Conservation (phyloP, 441 rosid genomes). For the Pelargonium hybrid region DNA sequence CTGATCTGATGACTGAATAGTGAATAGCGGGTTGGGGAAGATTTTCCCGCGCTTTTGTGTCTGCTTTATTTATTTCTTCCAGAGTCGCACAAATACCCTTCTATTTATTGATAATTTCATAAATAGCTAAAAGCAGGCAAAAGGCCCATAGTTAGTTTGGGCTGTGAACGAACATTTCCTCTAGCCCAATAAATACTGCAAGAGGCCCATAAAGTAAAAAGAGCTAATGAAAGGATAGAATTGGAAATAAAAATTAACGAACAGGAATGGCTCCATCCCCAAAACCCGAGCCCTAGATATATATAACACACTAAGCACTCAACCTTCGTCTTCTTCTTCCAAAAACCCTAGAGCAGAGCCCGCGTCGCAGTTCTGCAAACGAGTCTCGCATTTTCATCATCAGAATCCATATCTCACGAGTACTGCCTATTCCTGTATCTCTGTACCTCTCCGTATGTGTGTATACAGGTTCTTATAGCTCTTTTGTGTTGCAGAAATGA, state of each 20-base stretch:
- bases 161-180: background rate
- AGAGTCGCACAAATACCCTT: background rate
- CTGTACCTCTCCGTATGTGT: background rate
- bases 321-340: background rate
- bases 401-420: slow-evolving; percentile 4
- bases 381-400: background rate
- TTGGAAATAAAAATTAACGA: background rate
- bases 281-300: slow-evolving; percentile 23
- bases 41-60: slow-evolving; percentile 30
- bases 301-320: background rate
- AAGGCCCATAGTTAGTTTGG: background rate
- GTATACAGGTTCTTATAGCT: background rate
- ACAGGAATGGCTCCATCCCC: background rate
- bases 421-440: background rate
- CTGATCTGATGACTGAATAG: background rate
- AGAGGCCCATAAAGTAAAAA: too few species aligned
- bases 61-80: slow-evolving; percentile 2
- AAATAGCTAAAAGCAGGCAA: background rate
- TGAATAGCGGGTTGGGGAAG: background rate
- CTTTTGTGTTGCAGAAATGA: slow-evolving; percentile 30
- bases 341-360: slow-evolving; percentile 3
- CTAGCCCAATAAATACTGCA: background rate
- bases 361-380: background rate
- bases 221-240: too few species aligned
- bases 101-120: background rate